Evolutionary conservation across 2,329 filamentous ascomycete species (phyloP), one percentile per base, ranked within the genome.

Genomic region (Botrytis aclada): DNA sequence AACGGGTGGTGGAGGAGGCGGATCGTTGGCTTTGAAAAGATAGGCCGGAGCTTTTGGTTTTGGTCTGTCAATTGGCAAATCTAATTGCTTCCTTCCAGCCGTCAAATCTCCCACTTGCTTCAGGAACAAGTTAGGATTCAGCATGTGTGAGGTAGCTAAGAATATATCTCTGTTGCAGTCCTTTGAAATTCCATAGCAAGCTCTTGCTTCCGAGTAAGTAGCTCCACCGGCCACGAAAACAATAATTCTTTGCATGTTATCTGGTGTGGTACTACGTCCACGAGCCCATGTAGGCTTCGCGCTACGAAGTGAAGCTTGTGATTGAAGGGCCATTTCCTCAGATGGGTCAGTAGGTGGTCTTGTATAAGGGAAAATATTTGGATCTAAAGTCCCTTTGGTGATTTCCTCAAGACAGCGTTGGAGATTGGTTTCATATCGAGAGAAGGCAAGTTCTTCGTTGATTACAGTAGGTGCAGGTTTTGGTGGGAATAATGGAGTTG

Each of bases 281-380:
- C 93, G 93, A 2, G 96, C 96, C 96, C 96, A 99, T 60, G 95
- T 97, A 2, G 95, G 96, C 79, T 97, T 97, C 25, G 94, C 94
- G 16, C 93, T 93, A 73, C 96, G 92, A 37, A 99, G 87, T 22
- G 95, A 98, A 20, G 92, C 89, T 76, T 93, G 86, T 1, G 85
- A 83, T 51, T 84, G 87, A 39, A 88, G 85, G 9, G 86, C 84
- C 62, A 88, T 79, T 54, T 88, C 83, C 74, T 91, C 88, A 73
- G 88, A 87, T 74, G 91, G 84, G 60, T 86, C 90, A 58, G 90
- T 83, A 9, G 92, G 90, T 7, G 91, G 91, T 74, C 92, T 91
- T 73, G 92, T 89, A 75, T 92, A 94, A 1, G 93, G 93, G 77
- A 95, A 95, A 2, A 85, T 79, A 4, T 83, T 84, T 64, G 88